Evolutionary conservation across 2,329 filamentous ascomycete species (phyloP), one percentile per base, ranked within the genome.

Genomic region (Fusarium secorum): DNA sequence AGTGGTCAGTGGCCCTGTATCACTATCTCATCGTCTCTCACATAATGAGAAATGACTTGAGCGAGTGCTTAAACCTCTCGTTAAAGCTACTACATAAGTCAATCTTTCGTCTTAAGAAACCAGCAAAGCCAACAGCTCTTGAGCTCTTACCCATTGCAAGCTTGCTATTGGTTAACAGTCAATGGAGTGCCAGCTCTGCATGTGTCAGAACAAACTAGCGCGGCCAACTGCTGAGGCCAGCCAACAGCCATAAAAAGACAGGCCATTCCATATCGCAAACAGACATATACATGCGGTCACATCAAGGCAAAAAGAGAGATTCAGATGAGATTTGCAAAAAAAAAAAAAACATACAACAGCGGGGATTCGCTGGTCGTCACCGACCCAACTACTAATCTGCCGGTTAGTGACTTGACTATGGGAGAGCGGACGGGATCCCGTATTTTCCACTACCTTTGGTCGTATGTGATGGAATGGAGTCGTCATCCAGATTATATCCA

Each of bases 401-500:
- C 57, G 57, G 57, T 60, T 45, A 60, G 38, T 60, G 57, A 49
- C 57, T 60, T 60, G 57, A 60, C 57, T 60, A 60, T 60, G 57
- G 57, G 57, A 60, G 57, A 60, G 57, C 57, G 38, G 57, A 62
- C 60, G 60, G 60, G 60, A 62, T 62, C 60, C 60, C 60, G 60
- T 62, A 62, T 62, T 62, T 51, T 62, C 60, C 60, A 63, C 55
- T 63, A 63, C 60, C 56, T 63, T 44, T 63, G 60, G 60, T 63
- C 60, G 60, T 63, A 63, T 61, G 60, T 62, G n/a, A 3, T 6
- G 20, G 24, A 7, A 7, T 2, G 2, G 1, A 2, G 17, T n/a
- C 8, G 11, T 0, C 8, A 24, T 30, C 32, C 8, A 11, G 11
- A 9, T 3, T 26, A 55, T 46, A 54, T 5, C 0, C n/a, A 32